Conservation (phyloP, 345 rosid genomes). For the Reutealis trisperma region DNA sequence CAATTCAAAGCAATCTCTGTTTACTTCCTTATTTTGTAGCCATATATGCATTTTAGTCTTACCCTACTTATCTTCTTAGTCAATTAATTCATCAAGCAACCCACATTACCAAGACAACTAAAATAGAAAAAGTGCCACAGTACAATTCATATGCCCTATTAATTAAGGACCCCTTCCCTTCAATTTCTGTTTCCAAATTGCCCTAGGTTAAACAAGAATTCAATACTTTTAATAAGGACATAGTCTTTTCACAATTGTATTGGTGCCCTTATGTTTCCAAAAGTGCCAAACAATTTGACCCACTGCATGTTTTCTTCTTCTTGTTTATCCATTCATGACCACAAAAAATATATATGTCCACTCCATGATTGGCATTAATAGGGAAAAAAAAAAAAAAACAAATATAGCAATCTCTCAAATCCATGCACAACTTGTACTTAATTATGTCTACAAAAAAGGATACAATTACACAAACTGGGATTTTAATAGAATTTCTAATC, state of each 20-base stretch:
- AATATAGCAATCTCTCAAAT: neutral
- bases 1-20: constrained; percentile 3
- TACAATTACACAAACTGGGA: neutral
- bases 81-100: neutral
- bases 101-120: neutral
- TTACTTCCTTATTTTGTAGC: neutral
- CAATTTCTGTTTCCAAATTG: neutral
- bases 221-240: neutral
- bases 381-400: neutral
- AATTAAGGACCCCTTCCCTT: neutral
- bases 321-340: neutral
- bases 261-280: neutral
- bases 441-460: neutral
- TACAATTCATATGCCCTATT: neutral
- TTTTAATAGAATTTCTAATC: neutral
- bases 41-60: neutral
- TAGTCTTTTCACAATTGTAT: neutral
- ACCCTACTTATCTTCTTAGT: constrained; percentile 13
- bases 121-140: neutral
- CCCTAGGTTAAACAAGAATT: neutral
- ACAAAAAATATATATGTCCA: neutral
- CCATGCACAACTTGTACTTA: neutral
- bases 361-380: constrained; percentile 5
- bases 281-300: constrained; percentile 4
- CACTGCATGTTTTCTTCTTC: neutral